phyloP scores from a whole-genome alignment of 768 basidiomycete genomes.

The Leccinum pellstonianum region DNA sequence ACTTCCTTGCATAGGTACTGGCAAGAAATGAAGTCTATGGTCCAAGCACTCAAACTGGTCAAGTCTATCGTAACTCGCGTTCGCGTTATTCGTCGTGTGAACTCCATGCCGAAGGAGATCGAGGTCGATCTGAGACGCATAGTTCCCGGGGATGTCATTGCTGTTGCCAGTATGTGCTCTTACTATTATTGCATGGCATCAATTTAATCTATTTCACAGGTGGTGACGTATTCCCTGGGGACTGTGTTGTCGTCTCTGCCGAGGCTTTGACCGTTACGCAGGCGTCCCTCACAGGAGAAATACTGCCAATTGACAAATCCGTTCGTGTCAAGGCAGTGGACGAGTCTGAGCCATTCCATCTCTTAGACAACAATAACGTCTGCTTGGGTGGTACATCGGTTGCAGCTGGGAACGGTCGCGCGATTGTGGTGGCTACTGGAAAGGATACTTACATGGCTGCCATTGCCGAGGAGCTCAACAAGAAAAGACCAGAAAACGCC shows the following conservation, averaged over 20 bases:
- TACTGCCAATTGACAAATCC: slow-evolving; percentile 35
- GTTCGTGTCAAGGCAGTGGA: slow-evolving; percentile 15
- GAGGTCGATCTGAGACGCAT: slow-evolving; percentile 33
- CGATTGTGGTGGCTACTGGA: slow-evolving; percentile 32
- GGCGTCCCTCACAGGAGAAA: slow-evolving; percentile 38
- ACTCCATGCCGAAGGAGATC: slow-evolving; percentile 22
- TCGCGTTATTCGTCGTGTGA: slow-evolving; percentile 30
- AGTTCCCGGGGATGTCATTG: slow-evolving; percentile 34
- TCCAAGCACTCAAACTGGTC: slow-evolving; percentile 34
- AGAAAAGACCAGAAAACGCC: slow-evolving; percentile 33
- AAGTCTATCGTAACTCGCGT: slow-evolving; percentile 35
- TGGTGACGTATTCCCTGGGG: slow-evolving; percentile 37
- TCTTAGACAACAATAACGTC: slow-evolving; percentile 34
- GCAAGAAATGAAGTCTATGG: slow-evolving; percentile 36
- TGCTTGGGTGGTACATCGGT: slow-evolving; percentile 37
- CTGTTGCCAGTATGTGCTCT: slow-evolving; percentile 27
- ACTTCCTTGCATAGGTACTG: slow-evolving; percentile 21
- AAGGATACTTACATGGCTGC: slow-evolving; percentile 36
- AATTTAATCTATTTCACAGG: slow-evolving; percentile 14
- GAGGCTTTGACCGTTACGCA: slow-evolving; percentile 35
- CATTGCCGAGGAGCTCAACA: slow-evolving; percentile 34
- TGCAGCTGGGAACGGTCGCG: slow-evolving; percentile 33
- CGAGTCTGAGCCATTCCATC: slow-evolving; percentile 24
- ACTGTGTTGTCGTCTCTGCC: slow-evolving; percentile 34
- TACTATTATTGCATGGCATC: not conserved